Base-by-base conservation (phyloP, 2,329 filamentous ascomycete species). In the Thelonectria blattea region DNA sequence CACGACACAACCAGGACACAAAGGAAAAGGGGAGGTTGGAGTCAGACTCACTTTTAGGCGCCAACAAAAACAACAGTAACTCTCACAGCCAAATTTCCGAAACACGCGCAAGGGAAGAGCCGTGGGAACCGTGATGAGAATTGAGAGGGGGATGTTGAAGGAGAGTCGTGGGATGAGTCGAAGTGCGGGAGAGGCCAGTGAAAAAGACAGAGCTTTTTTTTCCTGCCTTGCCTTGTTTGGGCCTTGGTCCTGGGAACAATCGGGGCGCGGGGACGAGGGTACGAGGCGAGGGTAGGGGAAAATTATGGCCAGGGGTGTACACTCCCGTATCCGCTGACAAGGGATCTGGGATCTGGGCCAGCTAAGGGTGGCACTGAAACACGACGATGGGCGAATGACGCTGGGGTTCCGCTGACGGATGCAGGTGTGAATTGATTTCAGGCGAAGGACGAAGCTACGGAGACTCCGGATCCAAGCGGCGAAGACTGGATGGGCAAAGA, bases 1-100 rank as follows among this genome's bases (percentile, higher is more conserved):
- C 58, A 64, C 68, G 48, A 68, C 61, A 39, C 53, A 65, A 27
- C 64, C 61, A 37, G 34, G 46, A 50, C 62, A 45, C 5, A 65
- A 64, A 62, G 51, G 57, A 67, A 57, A 63, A 54, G 41, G 50
- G 48, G 53, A 57, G 58, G 37, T 43, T 52, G 37, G 54, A 47
- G 59, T 46, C 63, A 67, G 65, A 83, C 81, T 83, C 75, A 83
- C 81, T 83, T 82, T 83, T 83, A 76, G 75, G 80, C 79, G 80
- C 80, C 80, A 78, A 77, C 75, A 80, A 80, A 76, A 80, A 78
- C 77, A 77, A 76, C 73, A 75, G 74, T 75, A 76, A 76, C 72
- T 74, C 71, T 76, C 73, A 76, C 71, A 76, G 75, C 73, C 74
- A 76, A 77, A 70, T 69, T 74, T 75, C 74, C 75, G 75, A 78